phyloP scores from a whole-genome alignment of 192 early-diverging fungal genomes.

The Thoreauomyces humboldtii region DNA sequence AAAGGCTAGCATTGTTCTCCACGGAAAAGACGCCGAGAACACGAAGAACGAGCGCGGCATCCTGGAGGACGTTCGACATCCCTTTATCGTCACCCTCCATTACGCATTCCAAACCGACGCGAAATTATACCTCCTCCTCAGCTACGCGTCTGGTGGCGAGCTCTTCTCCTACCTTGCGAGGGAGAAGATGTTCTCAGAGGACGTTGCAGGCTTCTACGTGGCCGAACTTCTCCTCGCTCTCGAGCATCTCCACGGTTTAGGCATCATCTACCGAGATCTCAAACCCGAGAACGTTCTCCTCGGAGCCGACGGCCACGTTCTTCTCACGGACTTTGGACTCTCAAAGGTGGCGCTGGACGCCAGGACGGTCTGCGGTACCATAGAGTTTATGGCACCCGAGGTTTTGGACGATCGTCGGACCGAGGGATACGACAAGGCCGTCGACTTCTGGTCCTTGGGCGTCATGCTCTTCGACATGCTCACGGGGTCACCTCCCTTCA shows the following conservation, averaged over 20 bases:
- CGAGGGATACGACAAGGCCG: slow-evolving; percentile 45
- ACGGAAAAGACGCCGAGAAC: slow-evolving; percentile 70
- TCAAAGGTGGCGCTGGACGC: slow-evolving; percentile 68
- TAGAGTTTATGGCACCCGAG: slow-evolving; percentile 73
- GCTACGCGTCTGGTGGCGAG: slow-evolving; percentile 84
- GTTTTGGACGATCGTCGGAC: slow-evolving; percentile 33
- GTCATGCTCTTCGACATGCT: slow-evolving; percentile 91
- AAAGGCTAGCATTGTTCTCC: slow-evolving; percentile 81
- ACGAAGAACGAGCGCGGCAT: slow-evolving; percentile 87
- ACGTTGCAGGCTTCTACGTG: slow-evolving; percentile 91
- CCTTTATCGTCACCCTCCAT: slow-evolving; percentile 88
- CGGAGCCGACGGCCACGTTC: slow-evolving; percentile 72
- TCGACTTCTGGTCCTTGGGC: slow-evolving; percentile 92
- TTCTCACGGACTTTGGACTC: slow-evolving; percentile 91
- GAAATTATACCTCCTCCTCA: slow-evolving; percentile 83
- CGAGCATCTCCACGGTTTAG: slow-evolving; percentile 91
- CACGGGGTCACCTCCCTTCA: slow-evolving; percentile 76
- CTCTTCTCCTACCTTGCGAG: slow-evolving; percentile 78
- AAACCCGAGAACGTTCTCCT: slow-evolving; percentile 84
- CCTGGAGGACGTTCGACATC: slow-evolving; percentile 79
- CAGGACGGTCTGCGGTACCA: slow-evolving; percentile 71
- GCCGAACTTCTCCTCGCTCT: slow-evolving; percentile 93
- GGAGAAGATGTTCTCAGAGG: slow-evolving; percentile 79
- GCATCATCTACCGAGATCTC: slow-evolving; percentile 92
- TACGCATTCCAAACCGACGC: slow-evolving; percentile 91